Evolutionary conservation across 23 red algal genomes (phyloP), one percentile per base, ranked within the genome.

Genomic region (Cyanidiococcus yangmingshanensis): DNA sequence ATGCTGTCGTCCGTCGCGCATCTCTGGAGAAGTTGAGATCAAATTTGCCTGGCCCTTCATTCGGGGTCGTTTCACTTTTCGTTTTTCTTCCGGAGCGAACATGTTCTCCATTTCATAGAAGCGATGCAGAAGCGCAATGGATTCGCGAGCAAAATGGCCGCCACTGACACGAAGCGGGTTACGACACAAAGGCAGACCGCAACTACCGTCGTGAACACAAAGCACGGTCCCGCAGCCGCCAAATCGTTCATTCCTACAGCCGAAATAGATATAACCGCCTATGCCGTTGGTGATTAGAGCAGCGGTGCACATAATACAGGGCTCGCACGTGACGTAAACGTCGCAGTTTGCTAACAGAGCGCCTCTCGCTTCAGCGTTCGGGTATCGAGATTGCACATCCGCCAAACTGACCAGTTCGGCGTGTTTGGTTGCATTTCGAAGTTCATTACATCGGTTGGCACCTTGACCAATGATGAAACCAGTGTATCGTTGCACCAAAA

Each of bases 271-370:
- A 29, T 35, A 71, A 29, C 63, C 63, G 27, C 63, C 63, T 3
- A 71, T 7, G 63, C 63, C 63, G 63, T 71, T 12, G 16, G n/a
- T 7, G 24, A 95, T 77, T 16, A 68, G 35, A 21, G 88, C 88
- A 33, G 85, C 84, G 3, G 88, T 77, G 77, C 94, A 98, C 94
- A 98, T 98, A 50, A 98, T 90, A 57, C 94, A 98, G 24, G 94
- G 94, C 76, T 98, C 94, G 71, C 87, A 91, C 24, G 94, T 98
- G 33, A 98, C 94, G 36, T 87, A 91, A 37, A 50, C 75, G 12
- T 67, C 39, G 63, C 12, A 71, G 3, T 71, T 35, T 7, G n/a
- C n/a, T 35, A 71, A 29, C 63, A 71, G 27, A 3, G n/a, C n/a
- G 3, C 32, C 32, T 35, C 21, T 3, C 7, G 3, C 12, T 25